Conservation (phyloP, 345 rosid species). For the Pistacia integerrima region DNA sequence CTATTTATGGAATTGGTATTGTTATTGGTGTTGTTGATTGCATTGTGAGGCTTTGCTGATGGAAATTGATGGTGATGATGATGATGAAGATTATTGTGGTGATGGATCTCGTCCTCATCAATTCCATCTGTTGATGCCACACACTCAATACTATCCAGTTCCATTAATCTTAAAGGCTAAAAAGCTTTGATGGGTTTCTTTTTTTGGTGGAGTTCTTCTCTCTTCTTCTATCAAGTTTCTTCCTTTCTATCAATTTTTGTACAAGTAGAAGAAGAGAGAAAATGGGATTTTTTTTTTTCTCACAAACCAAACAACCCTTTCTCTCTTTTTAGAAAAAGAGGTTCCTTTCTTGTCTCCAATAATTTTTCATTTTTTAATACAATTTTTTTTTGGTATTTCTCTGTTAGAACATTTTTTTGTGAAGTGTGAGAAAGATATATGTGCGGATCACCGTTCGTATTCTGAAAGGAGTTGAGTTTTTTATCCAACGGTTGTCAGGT, state of each 20-base stretch:
- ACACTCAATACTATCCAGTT: conserved; percentile 77
- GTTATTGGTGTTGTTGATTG: conserved; percentile 32
- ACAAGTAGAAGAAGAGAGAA: conserved; percentile 19
- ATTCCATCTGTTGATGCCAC: conserved; percentile 62
- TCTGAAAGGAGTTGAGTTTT: conserved; percentile 8
- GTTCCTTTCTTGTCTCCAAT: conserved; percentile 38
- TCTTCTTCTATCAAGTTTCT: conserved; percentile 15
- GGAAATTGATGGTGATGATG: conserved; percentile 61
- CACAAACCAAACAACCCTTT: conserved; percentile 34
- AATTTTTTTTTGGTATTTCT: neutral
- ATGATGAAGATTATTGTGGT: conserved; percentile 33
- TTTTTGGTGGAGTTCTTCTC: neutral
- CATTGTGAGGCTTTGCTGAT: conserved; percentile 56
- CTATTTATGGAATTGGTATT: conserved; percentile 32
- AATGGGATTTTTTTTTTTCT: conserved; percentile 10
- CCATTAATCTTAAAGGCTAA: conserved; percentile 43
- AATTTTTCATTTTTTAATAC: neutral
- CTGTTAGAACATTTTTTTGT: neutral
- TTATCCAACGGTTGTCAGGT: conserved; percentile 35
- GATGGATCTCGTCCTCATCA: conserved; percentile 76
- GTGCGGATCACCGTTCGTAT: conserved; percentile 9
- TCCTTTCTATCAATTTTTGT: conserved; percentile 28
- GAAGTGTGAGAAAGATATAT: neutral
- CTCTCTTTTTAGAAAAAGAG: conserved; percentile 27
- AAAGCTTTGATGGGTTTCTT: neutral